Percentiles rank a stretch among this genome's conserved stretches.
Conservation (phyloP, 805 yeast genomes). For the Lipomyces sp. region DNA sequence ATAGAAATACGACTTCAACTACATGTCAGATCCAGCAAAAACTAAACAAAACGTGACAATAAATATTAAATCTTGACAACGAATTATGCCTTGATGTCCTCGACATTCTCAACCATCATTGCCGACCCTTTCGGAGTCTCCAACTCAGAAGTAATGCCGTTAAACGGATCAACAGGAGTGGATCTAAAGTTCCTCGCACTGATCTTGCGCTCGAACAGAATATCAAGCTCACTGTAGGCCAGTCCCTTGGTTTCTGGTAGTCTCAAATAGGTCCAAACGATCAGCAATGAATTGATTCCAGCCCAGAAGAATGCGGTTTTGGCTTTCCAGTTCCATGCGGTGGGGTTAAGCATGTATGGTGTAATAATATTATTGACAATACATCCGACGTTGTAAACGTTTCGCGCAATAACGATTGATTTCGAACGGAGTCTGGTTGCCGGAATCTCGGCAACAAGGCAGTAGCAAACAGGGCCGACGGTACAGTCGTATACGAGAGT, state of each 20-base stretch:
- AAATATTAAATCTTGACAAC: background rate
- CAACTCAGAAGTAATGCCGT: background rate
- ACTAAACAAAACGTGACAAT: too few relatives aligned
- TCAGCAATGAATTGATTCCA: slow-evolving; percentile 45
- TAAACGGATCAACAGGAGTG: slow-evolving; percentile 23
- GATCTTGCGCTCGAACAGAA: slow-evolving; percentile 50
- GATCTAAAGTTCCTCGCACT: slow-evolving; percentile 42
- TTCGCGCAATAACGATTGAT: slow-evolving; percentile 51
- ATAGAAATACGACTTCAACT: too few relatives aligned
- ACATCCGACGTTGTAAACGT: slow-evolving; percentile 39
- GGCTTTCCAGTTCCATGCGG: slow-evolving; percentile 16
- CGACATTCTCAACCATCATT: slow-evolving; percentile 1
- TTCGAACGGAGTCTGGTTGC: slow-evolving; percentile 51
- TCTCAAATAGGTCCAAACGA: slow-evolving; percentile 55
- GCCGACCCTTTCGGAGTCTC: background rate
- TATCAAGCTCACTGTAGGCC: slow-evolving; percentile 65
- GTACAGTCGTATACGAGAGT: slow-evolving; percentile 49
- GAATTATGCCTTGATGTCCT: background rate
- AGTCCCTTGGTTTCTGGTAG: slow-evolving; percentile 64
- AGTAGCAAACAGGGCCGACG: slow-evolving; percentile 51
- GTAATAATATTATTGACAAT: slow-evolving; percentile 37
- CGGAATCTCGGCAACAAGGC: slow-evolving; percentile 52
- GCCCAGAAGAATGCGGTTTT: slow-evolving; percentile 40
- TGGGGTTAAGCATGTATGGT: slow-evolving; percentile 58
- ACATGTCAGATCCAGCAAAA: too few relatives aligned